Conservation (phyloP, 2,329 filamentous ascomycete species). For the Fusarium sp. region DNA sequence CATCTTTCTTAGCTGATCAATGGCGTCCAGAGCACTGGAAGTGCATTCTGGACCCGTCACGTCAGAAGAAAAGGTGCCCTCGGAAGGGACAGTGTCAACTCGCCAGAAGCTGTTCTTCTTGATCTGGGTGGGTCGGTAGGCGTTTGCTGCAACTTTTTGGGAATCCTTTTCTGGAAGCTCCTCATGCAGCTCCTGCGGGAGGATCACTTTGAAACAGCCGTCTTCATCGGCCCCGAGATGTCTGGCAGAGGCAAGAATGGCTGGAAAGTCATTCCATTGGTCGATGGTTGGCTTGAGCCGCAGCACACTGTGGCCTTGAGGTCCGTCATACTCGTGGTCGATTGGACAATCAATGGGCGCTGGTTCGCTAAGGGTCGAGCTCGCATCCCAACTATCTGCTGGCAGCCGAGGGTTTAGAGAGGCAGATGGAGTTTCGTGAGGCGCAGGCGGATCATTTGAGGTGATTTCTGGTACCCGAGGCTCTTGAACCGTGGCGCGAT, state of each 20-base stretch:
- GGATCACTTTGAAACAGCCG: slow-evolving; percentile 55
- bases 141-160: slow-evolving; percentile 50
- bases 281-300: slow-evolving; percentile 50
- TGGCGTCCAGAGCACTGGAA: slow-evolving; percentile 42
- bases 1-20: slow-evolving; percentile 51
- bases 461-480: background rate
- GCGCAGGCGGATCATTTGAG: slow-evolving; percentile 11
- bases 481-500: slow-evolving; percentile 11
- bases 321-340: slow-evolving; percentile 49
- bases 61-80: slow-evolving; percentile 49
- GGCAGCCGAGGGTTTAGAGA: slow-evolving; percentile 7
- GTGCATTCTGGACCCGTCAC: slow-evolving; percentile 40
- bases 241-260: slow-evolving; percentile 50
- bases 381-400: slow-evolving; percentile 31
- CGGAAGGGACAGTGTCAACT: slow-evolving; percentile 50
- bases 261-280: slow-evolving; percentile 54
- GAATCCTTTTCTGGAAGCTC: slow-evolving; percentile 48
- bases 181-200: slow-evolving; percentile 48
- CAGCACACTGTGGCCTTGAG: slow-evolving; percentile 47
- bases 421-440: background rate
- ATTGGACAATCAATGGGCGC: slow-evolving; percentile 37
- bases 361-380: slow-evolving; percentile 43
- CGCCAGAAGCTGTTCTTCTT: slow-evolving; percentile 53
- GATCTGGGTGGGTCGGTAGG: slow-evolving; percentile 51
- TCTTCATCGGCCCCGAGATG: slow-evolving; percentile 48